Evolutionary conservation across 2,329 filamentous ascomycete genomes (phyloP), one percentile per base, ranked within the genome.

Genomic region (Ilyonectria destructans): DNA sequence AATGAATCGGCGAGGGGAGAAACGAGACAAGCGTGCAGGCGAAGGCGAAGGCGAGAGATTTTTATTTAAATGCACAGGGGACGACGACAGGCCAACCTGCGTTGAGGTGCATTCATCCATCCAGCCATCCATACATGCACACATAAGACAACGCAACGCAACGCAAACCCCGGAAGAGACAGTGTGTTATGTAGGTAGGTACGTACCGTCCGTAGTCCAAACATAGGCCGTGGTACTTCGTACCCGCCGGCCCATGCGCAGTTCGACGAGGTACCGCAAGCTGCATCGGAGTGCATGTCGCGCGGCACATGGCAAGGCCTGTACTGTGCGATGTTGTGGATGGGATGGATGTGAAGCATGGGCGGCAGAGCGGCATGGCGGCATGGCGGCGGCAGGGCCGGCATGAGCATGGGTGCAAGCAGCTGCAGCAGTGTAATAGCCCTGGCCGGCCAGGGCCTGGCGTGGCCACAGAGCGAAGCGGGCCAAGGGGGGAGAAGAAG

Each of bases 31-130:
- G 37, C 29, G 29, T 33, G 49, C 29, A 52, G 49, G 29, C 29
- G 40, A 35, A 52, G 49, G 29, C 29, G 40, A 35, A 52, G 64
- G 46, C 52, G 64, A 54, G 64, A 67, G 63, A 67, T 61, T 62
- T 62, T 61, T 67, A 67, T 67, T 62, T 62, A 67, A 61, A 66
- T 45, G 63, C 57, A 45, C 58, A 45, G 57, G 55, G 49, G 62
- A 58, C 45, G 49, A 56, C 60, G 45, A 48, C 43, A 21, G 43
- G 59, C 49, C 49, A 52, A 56, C n/a, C 49, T 62, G 59, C 52
- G 29, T 49, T 56, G 60, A 62, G 55, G 51, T 62, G 40, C 59
- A 62, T 62, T 26, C 26, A 26, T 26, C 26, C 26, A 26, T 26
- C 6, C 26, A 26, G 26, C 51, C 40, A 19, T 46, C 19, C 51